Evolutionary conservation across 2,329 filamentous ascomycete genomes (phyloP).

Genomic region (Arthrobotrys pseudoclavata): DNA sequence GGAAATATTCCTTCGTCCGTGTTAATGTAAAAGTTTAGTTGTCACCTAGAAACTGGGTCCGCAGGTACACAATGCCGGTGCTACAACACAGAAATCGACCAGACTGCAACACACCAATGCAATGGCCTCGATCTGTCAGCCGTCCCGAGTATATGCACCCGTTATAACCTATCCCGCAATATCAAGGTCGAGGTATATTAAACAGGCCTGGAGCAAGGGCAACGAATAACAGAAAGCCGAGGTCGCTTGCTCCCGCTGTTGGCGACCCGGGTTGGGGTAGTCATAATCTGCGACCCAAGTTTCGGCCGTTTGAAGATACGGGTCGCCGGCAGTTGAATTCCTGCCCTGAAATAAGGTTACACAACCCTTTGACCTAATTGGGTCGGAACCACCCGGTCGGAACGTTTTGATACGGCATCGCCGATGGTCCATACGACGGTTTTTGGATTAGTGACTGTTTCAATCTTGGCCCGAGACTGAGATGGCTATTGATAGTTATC

Average conservation of each 20-base stretch:
- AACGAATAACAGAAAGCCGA: background rate
- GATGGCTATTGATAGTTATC: background rate
- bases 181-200: background rate
- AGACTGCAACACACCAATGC: slow-evolving; percentile 45
- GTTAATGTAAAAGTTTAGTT: too few species aligned
- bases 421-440: slow-evolving; percentile 21
- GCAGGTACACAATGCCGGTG: background rate
- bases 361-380: slow-evolving; percentile 49
- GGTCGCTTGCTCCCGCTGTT: slow-evolving; percentile 16
- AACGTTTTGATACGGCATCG: slow-evolving; percentile 33
- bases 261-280: background rate
- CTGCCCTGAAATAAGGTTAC: slow-evolving; percentile 50
- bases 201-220: background rate
- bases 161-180: background rate
- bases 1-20: too few species aligned
- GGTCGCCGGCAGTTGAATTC: slow-evolving; percentile 26
- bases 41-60: background rate
- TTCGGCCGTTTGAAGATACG: slow-evolving; percentile 29
- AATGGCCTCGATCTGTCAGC: background rate
- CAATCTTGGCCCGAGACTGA: background rate
- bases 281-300: background rate
- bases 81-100: slow-evolving; percentile 35
- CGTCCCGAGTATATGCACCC: background rate
- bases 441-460: background rate
- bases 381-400: slow-evolving; percentile 52